Evolutionary conservation across 345 rosid genomes (phyloP).

Genomic region (Ceriops decandra): DNA sequence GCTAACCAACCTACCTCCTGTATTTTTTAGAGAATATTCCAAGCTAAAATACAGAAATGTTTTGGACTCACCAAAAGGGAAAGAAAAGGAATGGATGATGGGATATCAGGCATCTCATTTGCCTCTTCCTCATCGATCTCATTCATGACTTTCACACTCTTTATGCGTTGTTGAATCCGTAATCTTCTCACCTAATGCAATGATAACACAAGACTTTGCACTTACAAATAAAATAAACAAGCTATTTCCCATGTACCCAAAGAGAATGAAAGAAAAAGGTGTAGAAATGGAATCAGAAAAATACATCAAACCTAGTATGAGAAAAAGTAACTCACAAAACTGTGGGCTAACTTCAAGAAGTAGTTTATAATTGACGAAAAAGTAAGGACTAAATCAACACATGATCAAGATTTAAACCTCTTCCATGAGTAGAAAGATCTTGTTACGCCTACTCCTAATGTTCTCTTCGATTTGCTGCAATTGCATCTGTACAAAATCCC

Average conservation of each 20-base stretch:
- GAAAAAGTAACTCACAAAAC: no score
- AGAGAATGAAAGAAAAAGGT: no score
- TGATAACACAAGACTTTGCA: no score
- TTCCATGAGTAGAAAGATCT: slow-evolving; percentile 96
- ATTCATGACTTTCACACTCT: slow-evolving; percentile 35
- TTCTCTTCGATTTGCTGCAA: slow-evolving; percentile 72
- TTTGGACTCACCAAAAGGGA: slow-evolving; percentile 53
- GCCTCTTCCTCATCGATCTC: slow-evolving; percentile 45
- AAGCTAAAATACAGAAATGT: background rate
- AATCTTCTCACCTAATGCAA: slow-evolving; percentile 64
- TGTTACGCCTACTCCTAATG: slow-evolving; percentile 83
- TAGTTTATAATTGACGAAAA: no score
- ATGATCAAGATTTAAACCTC: slow-evolving; percentile 40
- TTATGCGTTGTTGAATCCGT: slow-evolving; percentile 76
- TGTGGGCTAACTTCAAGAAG: no score
- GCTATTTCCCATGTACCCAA: no score
- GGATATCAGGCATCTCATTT: slow-evolving; percentile 84
- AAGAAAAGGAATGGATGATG: slow-evolving; percentile 92
- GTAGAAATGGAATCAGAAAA: background rate
- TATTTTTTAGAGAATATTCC: background rate
- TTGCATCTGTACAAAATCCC: slow-evolving; percentile 89
- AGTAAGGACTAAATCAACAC: background rate
- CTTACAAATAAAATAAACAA: no score
- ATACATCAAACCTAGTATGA: background rate
- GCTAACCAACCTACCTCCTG: no score